Percentiles rank a stretch among this genome's conserved stretches.
Conservation (phyloP, 148 eudicot species). For the Chenopodium album region DNA sequence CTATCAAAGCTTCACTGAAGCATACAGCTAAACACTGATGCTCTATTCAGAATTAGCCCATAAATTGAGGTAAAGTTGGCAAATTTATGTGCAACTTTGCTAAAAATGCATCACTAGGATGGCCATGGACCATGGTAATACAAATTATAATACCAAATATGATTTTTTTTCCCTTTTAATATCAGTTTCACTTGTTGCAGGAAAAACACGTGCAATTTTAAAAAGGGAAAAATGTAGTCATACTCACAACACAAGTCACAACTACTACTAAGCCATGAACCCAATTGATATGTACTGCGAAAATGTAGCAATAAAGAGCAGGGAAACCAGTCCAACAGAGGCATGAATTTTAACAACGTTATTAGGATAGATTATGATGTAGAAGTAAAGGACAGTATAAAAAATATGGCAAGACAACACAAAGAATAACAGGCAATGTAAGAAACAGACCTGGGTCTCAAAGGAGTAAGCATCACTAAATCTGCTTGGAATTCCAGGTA, state of each 20-base stretch:
- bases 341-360: neutral
- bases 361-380: too few species aligned
- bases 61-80: neutral
- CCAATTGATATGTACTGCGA: too few species aligned
- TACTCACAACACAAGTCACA: too few species aligned
- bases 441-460: conserved; percentile 32
- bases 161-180: too few species aligned
- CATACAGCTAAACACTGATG: neutral
- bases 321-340: neutral
- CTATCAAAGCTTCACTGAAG: neutral
- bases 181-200: too few species aligned
- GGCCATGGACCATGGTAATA: too few species aligned
- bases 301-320: neutral
- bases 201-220: too few species aligned
- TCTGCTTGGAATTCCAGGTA: conserved; percentile 31
- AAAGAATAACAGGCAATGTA: neutral
- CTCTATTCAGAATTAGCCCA: neutral
- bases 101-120: neutral
- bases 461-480: conserved; percentile 7
- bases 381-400: neutral
- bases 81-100: neutral
- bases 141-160: too few species aligned
- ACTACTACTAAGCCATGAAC: too few species aligned
- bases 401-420: neutral
- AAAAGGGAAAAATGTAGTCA: too few species aligned